phyloP scores from a whole-genome alignment of 2,329 filamentous ascomycete species.

The Passalora sequoiae region DNA sequence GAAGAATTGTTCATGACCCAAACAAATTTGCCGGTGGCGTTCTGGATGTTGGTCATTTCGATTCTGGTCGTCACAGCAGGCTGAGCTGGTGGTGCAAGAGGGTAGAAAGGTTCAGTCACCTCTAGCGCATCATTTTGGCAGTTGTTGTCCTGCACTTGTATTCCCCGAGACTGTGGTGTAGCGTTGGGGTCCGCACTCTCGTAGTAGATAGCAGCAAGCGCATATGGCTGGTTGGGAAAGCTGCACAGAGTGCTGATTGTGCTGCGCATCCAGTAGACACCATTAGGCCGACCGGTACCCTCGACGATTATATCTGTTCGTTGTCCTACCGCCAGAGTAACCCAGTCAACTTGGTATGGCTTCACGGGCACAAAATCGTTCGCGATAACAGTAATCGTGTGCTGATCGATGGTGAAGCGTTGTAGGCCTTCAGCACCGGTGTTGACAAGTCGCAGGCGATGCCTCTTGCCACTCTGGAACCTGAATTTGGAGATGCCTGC shows the following conservation, averaged over 20 bases:
- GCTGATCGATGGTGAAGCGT: slow-evolving; percentile 45
- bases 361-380: slow-evolving; percentile 39
- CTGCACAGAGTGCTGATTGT: slow-evolving; percentile 17
- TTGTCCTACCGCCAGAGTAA: slow-evolving; percentile 56
- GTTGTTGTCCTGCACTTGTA: slow-evolving; percentile 42
- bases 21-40: slow-evolving; percentile 46
- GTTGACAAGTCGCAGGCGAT: slow-evolving; percentile 41
- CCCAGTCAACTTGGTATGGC: slow-evolving; percentile 36
- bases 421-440: slow-evolving; percentile 38
- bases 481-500: slow-evolving; percentile 32
- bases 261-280: slow-evolving; percentile 35
- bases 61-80: slow-evolving; percentile 36
- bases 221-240: slow-evolving; percentile 32
- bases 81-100: slow-evolving; percentile 38
- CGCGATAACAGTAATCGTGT: slow-evolving; percentile 40
- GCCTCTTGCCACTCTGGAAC: slow-evolving; percentile 37
- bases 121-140: slow-evolving; percentile 56
- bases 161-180: slow-evolving; percentile 39
- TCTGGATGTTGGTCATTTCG: slow-evolving; percentile 43
- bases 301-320: slow-evolving; percentile 44
- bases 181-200: slow-evolving; percentile 48
- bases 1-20: slow-evolving; percentile 51
- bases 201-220: slow-evolving; percentile 62
- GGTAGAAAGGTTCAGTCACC: slow-evolving; percentile 49
- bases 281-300: slow-evolving; percentile 20